phyloP scores from a whole-genome alignment of 225 moss, liverwort and hornwort genomes.

The Pseudoscleropodium purum region DNA sequence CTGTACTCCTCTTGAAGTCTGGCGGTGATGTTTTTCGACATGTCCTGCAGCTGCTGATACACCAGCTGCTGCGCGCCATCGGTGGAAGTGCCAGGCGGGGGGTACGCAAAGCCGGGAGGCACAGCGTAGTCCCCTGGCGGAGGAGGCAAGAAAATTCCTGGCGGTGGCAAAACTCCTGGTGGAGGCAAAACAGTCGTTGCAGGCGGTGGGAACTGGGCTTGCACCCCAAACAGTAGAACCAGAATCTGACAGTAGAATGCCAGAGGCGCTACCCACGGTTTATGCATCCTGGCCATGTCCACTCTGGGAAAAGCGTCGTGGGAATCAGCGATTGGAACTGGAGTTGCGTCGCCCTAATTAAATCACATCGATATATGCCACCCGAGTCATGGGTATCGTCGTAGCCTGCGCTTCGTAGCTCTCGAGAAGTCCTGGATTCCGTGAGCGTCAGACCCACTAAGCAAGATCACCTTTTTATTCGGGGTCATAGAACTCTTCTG shows the following conservation, averaged over 20 bases:
- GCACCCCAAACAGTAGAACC: neutral
- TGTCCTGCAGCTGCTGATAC: conserved; percentile 21
- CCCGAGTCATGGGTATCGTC: neutral
- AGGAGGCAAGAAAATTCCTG: neutral
- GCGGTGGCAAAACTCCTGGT: neutral
- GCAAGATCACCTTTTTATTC: neutral
- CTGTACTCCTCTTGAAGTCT: conserved; percentile 3
- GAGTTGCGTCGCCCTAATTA: neutral
- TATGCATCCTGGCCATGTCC: neutral
- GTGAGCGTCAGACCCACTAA: neutral
- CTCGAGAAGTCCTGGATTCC: neutral
- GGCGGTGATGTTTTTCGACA: conserved; percentile 21
- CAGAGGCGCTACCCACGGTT: neutral
- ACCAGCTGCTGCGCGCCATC: neutral
- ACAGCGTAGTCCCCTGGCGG: conserved; percentile 8
- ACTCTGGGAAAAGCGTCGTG: neutral
- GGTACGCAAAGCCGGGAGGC: conserved; percentile 10
- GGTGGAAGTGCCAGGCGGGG: conserved; percentile 10
- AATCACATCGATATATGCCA: neutral
- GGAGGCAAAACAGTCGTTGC: neutral
- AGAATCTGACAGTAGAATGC: neutral
- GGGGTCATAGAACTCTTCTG: neutral
- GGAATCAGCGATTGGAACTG: neutral
- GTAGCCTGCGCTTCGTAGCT: neutral
- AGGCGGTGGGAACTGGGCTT: conserved; percentile 21